Percentiles rank a stretch among this genome's conserved stretches.
Evolutionary conservation across 192 early-diverging fungal species (phyloP).

Genomic region (Lunasporangiospora selenospora): DNA sequence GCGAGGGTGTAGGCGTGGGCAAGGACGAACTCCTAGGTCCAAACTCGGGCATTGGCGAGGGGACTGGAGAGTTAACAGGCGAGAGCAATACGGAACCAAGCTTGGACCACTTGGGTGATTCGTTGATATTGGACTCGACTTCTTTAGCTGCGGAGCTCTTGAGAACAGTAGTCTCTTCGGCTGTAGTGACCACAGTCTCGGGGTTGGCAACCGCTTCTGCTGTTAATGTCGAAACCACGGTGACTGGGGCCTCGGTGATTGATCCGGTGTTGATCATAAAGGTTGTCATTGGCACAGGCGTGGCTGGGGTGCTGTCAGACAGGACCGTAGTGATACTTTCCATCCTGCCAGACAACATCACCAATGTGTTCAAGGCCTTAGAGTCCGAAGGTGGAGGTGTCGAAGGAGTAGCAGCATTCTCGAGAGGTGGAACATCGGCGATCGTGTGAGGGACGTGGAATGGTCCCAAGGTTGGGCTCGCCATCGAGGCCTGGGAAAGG

Average conservation of each 20-base stretch:
- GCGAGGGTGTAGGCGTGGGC: neutral
- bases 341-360: neutral
- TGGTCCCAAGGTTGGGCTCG: slow-evolving; percentile 25
- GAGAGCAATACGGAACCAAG: slow-evolving; percentile 3
- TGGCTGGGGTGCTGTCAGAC: neutral
- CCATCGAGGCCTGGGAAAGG: neutral
- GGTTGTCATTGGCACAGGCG: no score
- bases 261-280: no score
- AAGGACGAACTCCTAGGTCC: slow-evolving; percentile 7
- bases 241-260: no score
- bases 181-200: neutral
- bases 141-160: neutral
- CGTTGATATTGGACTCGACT: neutral
- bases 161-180: neutral
- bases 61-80: slow-evolving; percentile 15
- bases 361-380: slow-evolving; percentile 1
- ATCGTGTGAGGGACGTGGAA: slow-evolving; percentile 27
- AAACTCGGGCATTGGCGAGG: slow-evolving; percentile 18
- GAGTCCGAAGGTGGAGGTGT: neutral
- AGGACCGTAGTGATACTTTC: slow-evolving; percentile 12
- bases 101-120: neutral
- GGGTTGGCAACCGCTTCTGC: no score
- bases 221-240: no score
- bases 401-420: neutral
- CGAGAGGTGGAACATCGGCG: neutral